Percentiles rank a stretch among this genome's conserved stretches.
Conservation (phyloP, 768 basidiomycete species). For the Boletus pseudopeckii region DNA sequence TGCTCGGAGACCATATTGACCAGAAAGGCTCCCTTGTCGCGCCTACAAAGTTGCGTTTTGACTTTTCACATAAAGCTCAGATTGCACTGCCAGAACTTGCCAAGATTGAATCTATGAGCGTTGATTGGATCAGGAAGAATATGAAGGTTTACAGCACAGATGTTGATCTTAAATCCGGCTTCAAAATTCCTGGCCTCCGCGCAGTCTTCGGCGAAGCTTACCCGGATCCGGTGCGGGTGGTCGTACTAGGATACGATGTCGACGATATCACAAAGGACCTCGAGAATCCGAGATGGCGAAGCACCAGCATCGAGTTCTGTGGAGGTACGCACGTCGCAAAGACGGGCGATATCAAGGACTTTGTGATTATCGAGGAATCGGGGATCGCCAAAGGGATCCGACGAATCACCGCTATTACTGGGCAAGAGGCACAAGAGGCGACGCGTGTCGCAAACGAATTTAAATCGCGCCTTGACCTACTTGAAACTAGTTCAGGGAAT, state of each 20-base stretch:
- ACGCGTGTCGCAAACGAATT: constrained; percentile 64
- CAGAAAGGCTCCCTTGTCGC: constrained; percentile 98
- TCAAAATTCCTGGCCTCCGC: constrained; percentile 87
- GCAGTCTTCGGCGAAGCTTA: constrained; percentile 98
- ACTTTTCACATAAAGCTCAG: constrained; percentile 94
- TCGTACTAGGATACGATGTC: constrained; percentile 82
- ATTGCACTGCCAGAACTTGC: constrained; percentile 72
- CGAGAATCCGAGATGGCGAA: constrained; percentile 86
- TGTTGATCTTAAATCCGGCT: constrained; percentile 69
- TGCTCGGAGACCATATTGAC: constrained; percentile 95
- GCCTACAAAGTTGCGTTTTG: constrained; percentile 92
- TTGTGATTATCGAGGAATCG: constrained; percentile 92
- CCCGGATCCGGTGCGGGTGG: constrained; percentile 95
- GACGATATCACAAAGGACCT: constrained; percentile 85
- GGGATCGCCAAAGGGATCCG: constrained; percentile 99
- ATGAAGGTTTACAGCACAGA: constrained; percentile 89
- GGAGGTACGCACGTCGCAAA: constrained; percentile 99
- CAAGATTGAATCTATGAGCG: constrained; percentile 79
- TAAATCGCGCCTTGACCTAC: constrained; percentile 55
- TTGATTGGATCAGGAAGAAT: constrained; percentile 88
- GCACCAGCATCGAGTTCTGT: constrained; percentile 94
- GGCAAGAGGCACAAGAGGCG: constrained; percentile 86
- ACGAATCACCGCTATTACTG: constrained; percentile 90
- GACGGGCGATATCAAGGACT: constrained; percentile 96
- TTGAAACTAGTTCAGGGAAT: constrained; percentile 61